These are phyloP conservation scores for Larix kaempferi DNA, from an alignment of 75 land plant genomes.

Conservation along the genomic window DNA sequence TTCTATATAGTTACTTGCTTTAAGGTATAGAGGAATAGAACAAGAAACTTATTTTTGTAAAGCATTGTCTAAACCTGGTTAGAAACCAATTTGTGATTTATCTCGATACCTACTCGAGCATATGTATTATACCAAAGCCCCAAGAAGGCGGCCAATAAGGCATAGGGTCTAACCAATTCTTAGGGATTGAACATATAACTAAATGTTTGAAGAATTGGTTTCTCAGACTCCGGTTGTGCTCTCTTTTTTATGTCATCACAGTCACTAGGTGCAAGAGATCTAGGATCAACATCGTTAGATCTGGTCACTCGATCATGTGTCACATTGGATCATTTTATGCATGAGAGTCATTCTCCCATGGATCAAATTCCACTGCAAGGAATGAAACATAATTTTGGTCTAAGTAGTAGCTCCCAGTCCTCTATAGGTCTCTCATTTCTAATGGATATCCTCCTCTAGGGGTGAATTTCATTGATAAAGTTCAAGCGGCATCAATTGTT, in stretches of 20 bases:
- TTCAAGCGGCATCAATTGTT: not conserved
- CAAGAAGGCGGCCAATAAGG: too few species aligned
- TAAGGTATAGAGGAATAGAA: too few species aligned
- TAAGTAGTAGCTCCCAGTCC: conserved; percentile 8
- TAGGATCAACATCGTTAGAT: conserved; percentile 15
- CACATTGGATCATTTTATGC: conserved; percentile 29
- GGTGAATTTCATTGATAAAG: not conserved
- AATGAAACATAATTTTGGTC: conserved; percentile 7
- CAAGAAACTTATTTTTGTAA: too few species aligned
- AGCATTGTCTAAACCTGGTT: too few species aligned
- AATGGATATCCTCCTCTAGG: not conserved
- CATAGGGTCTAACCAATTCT: too few species aligned
- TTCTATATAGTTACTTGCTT: too few species aligned
- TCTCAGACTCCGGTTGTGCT: conserved; percentile 60
- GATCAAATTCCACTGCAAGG: not conserved
- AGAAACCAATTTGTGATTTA: too few species aligned
- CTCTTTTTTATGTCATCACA: conserved; percentile 85
- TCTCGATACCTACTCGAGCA: too few species aligned
- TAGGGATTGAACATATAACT: too few species aligned
- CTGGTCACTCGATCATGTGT: conserved; percentile 15
- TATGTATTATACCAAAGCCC: too few species aligned
- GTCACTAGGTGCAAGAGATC: conserved; percentile 33
- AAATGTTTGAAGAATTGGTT: too few species aligned
- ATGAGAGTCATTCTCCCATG: not conserved
- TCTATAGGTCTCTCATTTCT: not conserved